phyloP scores from a whole-genome alignment of 2,329 filamentous ascomycete species.

The Thielaviopsis populi region DNA sequence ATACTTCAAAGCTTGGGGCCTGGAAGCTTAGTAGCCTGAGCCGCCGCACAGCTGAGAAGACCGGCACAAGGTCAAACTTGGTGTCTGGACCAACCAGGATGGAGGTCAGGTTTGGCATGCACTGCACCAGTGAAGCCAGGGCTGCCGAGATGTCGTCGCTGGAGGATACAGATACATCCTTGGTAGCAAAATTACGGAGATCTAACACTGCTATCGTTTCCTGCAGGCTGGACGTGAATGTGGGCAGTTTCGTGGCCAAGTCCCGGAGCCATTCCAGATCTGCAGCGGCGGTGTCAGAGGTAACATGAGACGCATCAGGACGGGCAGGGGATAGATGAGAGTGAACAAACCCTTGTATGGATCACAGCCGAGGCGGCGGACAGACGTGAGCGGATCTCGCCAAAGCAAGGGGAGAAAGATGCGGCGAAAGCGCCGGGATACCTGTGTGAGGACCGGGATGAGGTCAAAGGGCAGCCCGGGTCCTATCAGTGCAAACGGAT shows the following conservation, averaged over 20 bases:
- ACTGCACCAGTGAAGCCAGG: conserved; percentile 4
- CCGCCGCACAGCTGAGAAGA: neutral
- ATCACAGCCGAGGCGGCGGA: conserved; percentile 28
- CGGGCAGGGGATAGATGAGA: neutral
- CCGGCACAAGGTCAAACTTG: conserved; percentile 7
- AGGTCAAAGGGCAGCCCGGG: conserved; percentile 30
- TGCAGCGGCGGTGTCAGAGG: neutral
- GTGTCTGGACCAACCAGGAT: conserved; percentile 3
- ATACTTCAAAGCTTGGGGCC: neutral
- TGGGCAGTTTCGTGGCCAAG: conserved; percentile 1
- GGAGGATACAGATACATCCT: conserved; percentile 6
- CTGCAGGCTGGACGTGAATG: neutral
- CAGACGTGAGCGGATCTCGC: conserved; percentile 32
- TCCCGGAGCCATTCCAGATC: conserved; percentile 9
- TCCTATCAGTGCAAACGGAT: conserved; percentile 37
- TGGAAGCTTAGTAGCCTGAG: conserved; percentile 6
- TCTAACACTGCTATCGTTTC: conserved; percentile 13
- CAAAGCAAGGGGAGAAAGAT: conserved; percentile 39
- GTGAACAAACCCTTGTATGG: conserved; percentile 29
- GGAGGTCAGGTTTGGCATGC: conserved; percentile 10
- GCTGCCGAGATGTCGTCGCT: neutral
- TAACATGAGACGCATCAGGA: neutral
- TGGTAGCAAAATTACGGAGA: conserved; percentile 6
- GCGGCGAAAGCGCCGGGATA: conserved; percentile 32
- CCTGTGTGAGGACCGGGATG: conserved; percentile 34